Base-by-base conservation (phyloP, 495 filamentous ascomycete species). In the Neurospora tetrasperma region DNA sequence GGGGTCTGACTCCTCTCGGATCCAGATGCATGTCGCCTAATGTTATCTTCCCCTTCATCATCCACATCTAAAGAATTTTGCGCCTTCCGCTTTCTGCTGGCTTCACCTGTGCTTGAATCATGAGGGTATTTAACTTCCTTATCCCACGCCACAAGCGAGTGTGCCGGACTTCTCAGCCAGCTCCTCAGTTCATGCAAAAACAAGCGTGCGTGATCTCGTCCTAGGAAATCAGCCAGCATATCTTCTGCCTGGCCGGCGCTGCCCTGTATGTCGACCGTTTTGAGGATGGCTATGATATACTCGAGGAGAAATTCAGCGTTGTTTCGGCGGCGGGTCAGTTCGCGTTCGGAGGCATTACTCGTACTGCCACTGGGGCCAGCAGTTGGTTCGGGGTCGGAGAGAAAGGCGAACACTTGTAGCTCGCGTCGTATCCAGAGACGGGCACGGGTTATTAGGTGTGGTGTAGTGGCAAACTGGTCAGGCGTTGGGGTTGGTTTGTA, bases 221-320 rank as follows among this genome's bases (percentile, higher is more conserved):
- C 94, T 0, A 99, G 78, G 74, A 94, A 97, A 44, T 97, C 95
- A 18, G 89, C 82, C n/a, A 98, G 80, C 83, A 98, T 89, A 42
- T 94, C 91, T 79, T 97, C 94, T 0, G 96, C 94, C 73, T 95
- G 91, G 5, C 94, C 73, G 14, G 87, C 87, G 77, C 91, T 92
- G 10, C 90, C 92, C 77, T 94, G 94, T n/a, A 96, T 86, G 79
- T 99, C 95, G 23, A 97, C 90, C 0, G 92, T 93, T 76, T 94
- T 96, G 46, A 99, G 83, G 66, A 99, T 94, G 42, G 92, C 92
- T 68, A 98, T 82, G 71, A 96, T 88, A 76, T 97, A 97, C 75
- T 96, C 93, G 27, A 97, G 88, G 35, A 99, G 79, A 73, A 97
- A 99, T 77, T 97, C 95, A 14, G 92, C 90, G 79, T 95, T 96